Conservation (phyloP, 129 eudicot genomes). For the Smallanthus sonchifolius region DNA sequence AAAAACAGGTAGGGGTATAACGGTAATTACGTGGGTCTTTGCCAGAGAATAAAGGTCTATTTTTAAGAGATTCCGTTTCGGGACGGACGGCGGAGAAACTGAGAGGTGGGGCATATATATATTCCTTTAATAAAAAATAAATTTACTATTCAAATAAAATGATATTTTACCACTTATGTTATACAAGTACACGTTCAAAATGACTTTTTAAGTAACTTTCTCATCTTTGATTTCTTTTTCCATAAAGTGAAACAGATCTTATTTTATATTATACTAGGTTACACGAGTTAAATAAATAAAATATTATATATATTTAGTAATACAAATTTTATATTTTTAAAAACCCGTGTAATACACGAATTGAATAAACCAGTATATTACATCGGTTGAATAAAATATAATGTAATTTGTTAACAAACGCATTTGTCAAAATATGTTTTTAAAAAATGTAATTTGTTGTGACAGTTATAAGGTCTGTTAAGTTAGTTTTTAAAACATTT, state of each 20-base stretch:
- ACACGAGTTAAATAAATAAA: no score
- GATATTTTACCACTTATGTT: background rate
- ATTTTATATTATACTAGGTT: no score
- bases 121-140: background rate
- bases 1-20: slow-evolving; percentile 9
- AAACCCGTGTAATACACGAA: no score
- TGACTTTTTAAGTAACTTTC: background rate
- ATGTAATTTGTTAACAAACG: no score
- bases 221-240: background rate
- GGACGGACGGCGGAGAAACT: slow-evolving; percentile 25
- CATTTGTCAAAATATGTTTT: no score
- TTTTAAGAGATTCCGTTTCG: slow-evolving; percentile 23
- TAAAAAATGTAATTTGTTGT: no score
- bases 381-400: no score
- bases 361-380: no score
- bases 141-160: background rate
- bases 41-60: slow-evolving; percentile 19
- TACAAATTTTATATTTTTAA: no score
- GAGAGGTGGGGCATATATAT: background rate
- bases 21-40: background rate
- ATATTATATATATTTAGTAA: no score
- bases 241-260: background rate
- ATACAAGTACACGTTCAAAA: slow-evolving; percentile 22
- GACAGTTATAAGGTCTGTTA: no score
- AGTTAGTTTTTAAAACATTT: no score